Conservation (phyloP, 2,329 filamentous ascomycete genomes). For the Aspergillus sergii region DNA sequence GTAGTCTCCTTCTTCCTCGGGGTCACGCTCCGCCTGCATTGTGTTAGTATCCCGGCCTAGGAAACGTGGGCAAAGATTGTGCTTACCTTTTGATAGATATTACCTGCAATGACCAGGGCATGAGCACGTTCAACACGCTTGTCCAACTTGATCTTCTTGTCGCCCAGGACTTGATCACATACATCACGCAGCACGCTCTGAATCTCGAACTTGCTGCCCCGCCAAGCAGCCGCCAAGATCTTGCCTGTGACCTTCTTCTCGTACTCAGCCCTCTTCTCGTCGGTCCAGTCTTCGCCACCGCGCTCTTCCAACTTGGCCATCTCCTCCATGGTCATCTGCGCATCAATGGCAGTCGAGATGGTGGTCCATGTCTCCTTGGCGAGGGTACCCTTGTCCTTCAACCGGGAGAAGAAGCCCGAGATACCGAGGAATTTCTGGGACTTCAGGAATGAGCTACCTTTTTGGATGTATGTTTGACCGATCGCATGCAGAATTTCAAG, state of each 20-base stretch:
- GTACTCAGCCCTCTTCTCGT: constrained; percentile 94
- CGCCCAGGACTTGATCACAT: constrained; percentile 82
- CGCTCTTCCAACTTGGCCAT: constrained; percentile 96
- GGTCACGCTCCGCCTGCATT: constrained; percentile 75
- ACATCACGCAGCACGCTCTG: constrained; percentile 94
- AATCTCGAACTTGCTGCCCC: constrained; percentile 96
- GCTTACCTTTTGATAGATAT: constrained; percentile 82
- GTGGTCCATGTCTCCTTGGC: constrained; percentile 99
- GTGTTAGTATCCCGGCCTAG: constrained; percentile 13
- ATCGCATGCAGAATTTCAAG: constrained; percentile 96
- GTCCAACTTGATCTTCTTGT: constrained; percentile 73
- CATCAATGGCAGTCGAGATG: constrained; percentile 92
- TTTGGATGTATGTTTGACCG: constrained; percentile 84
- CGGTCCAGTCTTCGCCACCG: constrained; percentile 96
- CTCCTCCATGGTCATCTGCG: constrained; percentile 97
- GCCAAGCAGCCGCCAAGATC: constrained; percentile 95
- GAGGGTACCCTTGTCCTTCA: constrained; percentile 95
- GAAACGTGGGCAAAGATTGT: not conserved
- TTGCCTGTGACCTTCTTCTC: constrained; percentile 96
- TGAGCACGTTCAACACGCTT: constrained; percentile 92
- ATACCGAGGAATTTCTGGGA: constrained; percentile 97
- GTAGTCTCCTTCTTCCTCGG: constrained; percentile 97
- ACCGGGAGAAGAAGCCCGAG: constrained; percentile 86
- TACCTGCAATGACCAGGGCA: constrained; percentile 83
- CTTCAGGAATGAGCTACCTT: constrained; percentile 84